A percentile compares a stretch with the other conserved stretches of the same genome.
Evolutionary conservation across 2,329 filamentous ascomycete genomes (phyloP).

Genomic region (Sclerotinia subarctica): DNA sequence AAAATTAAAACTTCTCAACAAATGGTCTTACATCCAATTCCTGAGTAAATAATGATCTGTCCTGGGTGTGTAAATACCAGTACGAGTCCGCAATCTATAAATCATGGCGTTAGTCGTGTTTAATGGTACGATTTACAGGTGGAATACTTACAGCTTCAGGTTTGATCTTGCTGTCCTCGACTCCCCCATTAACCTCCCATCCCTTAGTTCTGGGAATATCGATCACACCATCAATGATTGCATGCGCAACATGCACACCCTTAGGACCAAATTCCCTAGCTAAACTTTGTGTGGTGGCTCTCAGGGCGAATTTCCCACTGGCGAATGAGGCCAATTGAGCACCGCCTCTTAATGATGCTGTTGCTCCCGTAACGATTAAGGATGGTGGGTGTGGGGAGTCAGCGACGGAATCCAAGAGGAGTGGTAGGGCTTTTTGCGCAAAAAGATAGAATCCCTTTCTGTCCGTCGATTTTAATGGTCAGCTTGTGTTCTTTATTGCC

Average conservation of each 20-base stretch:
- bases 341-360: conserved; percentile 71
- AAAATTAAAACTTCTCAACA: conserved; percentile 65
- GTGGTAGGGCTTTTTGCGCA: conserved; percentile 66
- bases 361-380: conserved; percentile 83
- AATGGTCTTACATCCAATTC: conserved; percentile 78
- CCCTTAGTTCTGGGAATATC: conserved; percentile 71
- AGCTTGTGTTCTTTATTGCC: not conserved
- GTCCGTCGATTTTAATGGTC: not conserved
- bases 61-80: conserved; percentile 75
- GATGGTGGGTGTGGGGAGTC: conserved; percentile 64
- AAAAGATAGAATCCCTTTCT: conserved; percentile 68
- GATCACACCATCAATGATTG: conserved; percentile 81
- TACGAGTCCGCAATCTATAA: conserved; percentile 83
- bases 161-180: conserved; percentile 61
- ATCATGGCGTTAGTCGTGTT: not conserved
- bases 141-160: conserved; percentile 64
- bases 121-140: not conserved
- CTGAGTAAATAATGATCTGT: conserved; percentile 73
- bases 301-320: conserved; percentile 73
- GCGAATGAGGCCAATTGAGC: conserved; percentile 70
- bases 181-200: conserved; percentile 44
- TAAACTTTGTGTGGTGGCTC: conserved; percentile 70
- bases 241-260: conserved; percentile 80
- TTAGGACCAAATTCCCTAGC: conserved; percentile 81
- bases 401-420: conserved; percentile 60